These are phyloP conservation scores for Malus asiatica DNA, from an alignment of 306 rosid genomes.

Conservation along the genomic window DNA sequence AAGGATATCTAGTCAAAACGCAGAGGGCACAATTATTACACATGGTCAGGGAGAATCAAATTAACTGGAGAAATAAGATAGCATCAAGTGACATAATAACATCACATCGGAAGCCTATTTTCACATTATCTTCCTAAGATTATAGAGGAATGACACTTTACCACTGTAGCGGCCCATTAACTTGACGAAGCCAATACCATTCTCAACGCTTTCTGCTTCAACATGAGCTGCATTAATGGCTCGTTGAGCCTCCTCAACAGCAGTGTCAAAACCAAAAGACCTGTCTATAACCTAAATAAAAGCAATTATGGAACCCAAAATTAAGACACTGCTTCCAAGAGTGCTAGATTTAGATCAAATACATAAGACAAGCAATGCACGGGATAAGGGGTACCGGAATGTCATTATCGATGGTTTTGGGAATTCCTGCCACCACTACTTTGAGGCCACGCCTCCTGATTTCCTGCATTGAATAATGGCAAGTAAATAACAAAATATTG, in stretches of 20 bases:
- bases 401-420: constrained; percentile 55
- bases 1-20: background rate
- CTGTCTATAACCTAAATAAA: constrained; percentile 45
- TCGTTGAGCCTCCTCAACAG: constrained; percentile 60
- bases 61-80: background rate
- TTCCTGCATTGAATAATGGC: constrained; percentile 27
- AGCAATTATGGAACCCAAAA: background rate
- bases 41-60: background rate
- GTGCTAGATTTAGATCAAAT: background rate
- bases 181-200: constrained; percentile 65
- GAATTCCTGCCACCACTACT: constrained; percentile 52
- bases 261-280: constrained; percentile 57
- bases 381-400: constrained; percentile 29
- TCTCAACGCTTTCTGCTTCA: constrained; percentile 63
- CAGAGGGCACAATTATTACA: background rate
- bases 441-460: constrained; percentile 47
- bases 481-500: background rate
- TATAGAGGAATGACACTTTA: constrained; percentile 24
- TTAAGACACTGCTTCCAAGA: background rate
- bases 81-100: background rate
- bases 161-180: constrained; percentile 76
- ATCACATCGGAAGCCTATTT: background rate
- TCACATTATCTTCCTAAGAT: background rate
- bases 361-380: background rate
- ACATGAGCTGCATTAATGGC: constrained; percentile 66